Base-by-base conservation (phyloP, 73 alveolate species). In the Paraurostyla sp. region DNA sequence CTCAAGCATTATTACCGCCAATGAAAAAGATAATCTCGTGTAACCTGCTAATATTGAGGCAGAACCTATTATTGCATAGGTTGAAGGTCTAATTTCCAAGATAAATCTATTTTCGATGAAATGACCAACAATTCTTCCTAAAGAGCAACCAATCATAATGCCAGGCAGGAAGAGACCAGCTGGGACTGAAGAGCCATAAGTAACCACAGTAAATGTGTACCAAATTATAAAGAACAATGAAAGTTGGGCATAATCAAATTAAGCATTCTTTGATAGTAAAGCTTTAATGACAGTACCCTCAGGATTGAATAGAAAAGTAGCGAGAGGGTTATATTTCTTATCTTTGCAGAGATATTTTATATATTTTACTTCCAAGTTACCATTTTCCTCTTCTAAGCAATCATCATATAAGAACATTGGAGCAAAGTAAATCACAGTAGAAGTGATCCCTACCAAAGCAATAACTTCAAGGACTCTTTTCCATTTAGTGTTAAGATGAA, bases 91-190 rank as follows among this genome's bases (percentile, higher is more conserved):
- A 20, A 86, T 81, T 27, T 76, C 87, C 18, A 38, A 20, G 36
- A 48, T 63, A 6, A 65, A 29, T 0, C 58, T 41, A 25, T 71
- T 86, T 13, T 83, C 88, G 50, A 89, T 46, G 59, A 62, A 9
- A 9, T 30, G 83, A 13, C 90, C 88, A 6, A n/a, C 62, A 68
- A 76, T 59, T 18, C 92, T 40, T 69, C 94, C 85, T 68, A 89
- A 49, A 27, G 88, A 62, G 73, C 95, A 35, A 9, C 95, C 92
- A 40, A 75, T 80, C 46, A 84, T 49, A 33, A 90, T 75, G 30
- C 93, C 93, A 0, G 97, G 97, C 22, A 93, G 83, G 87, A 93
- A 93, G 29, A 91, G 85, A 2, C 97, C 97, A 27, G 96, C 89
- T 22, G 97, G 97, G 36, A 93, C 95, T 18, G 92, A 88, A n/a